Base-by-base conservation (phyloP, 352 stramenopile species). In the Globisporangium viniferum region DNA sequence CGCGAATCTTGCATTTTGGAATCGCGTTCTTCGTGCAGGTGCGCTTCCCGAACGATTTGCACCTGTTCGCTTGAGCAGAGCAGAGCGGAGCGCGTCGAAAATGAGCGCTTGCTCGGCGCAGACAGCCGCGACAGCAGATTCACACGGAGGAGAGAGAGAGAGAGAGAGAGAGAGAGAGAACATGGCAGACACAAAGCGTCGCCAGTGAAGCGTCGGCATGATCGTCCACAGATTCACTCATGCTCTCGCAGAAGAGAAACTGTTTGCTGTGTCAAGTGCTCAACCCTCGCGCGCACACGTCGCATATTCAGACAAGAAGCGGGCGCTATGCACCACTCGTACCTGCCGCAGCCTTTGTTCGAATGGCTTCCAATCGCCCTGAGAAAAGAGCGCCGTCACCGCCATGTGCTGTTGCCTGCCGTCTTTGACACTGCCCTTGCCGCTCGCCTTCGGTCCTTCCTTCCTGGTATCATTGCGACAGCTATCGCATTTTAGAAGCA, bases 141-240 rank as follows among this genome's bases (percentile, higher is more conserved):
- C 36, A 44, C 46, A 54, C n/a, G 15, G 54, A 57, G 44, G 27
- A 46, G 46, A 55, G 33, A 65, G 12, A 31, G 29, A 31, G 3
- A 31, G 29, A 31, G 29, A 31, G 3, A 31, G 3, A 31, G 29
- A 31, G 3, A 31, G 29, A 31, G 29, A 31, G 29, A 31, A 31
- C 29, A 31, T 3, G 29, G 3, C 29, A 31, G 29, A 31, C 29
- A 31, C n/a, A 44, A 66, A 41, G 60, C 51, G 60, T 48, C 33
- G 33, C 44, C 15, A 46, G 14, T 20, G 60, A 58, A 59, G 59
- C 59, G 59, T 58, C 60, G 44, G 31, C 3, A n/a, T 49, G 39
- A 46, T 18, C 5, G 41, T n/a, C 9, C 60, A 41, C 31, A 59
- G 39, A 44, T 61, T 44, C 29, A 41, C 36, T 41, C 31, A n/a